Evolutionary conservation across 2,329 filamentous ascomycete species (phyloP).

Genomic region (Pyrenochaeta sp.): DNA sequence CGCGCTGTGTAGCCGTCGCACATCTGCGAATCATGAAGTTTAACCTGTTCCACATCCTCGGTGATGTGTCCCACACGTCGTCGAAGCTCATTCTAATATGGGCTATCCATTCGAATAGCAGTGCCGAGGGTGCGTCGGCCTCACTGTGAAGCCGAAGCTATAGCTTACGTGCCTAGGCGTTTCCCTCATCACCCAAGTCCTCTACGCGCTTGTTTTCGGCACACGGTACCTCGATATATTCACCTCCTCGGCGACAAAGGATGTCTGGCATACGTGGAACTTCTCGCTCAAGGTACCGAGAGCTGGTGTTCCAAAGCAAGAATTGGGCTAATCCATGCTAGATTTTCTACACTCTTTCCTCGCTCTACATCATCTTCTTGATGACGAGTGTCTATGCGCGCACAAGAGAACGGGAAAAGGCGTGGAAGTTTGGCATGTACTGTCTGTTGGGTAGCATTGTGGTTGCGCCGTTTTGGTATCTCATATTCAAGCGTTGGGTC

Average conservation of each 20-base stretch:
- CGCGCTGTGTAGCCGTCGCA: conserved; percentile 35
- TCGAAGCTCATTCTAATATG: conserved; percentile 92
- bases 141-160: neutral
- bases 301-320: neutral
- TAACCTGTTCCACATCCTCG: conserved; percentile 75
- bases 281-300: conserved; percentile 72
- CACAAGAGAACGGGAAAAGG: conserved; percentile 87
- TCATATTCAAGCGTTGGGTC: conserved; percentile 69
- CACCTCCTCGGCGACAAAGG: conserved; percentile 48
- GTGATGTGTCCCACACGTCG: conserved; percentile 82
- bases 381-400: conserved; percentile 89
- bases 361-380: conserved; percentile 83
- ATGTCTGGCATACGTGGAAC: conserved; percentile 60
- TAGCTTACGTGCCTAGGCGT: conserved; percentile 65
- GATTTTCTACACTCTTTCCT: conserved; percentile 85
- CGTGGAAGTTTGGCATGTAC: conserved; percentile 87
- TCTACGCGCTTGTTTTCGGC: conserved; percentile 87
- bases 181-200: conserved; percentile 87
- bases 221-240: conserved; percentile 89
- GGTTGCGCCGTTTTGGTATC: conserved; percentile 75
- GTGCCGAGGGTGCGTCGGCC: conserved; percentile 73
- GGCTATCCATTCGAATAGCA: conserved; percentile 87
- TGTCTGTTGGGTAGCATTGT: conserved; percentile 72
- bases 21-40: conserved; percentile 39
- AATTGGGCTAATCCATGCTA: conserved; percentile 24